phyloP scores from a whole-genome alignment of 148 eudicot species.

The Agrostemma githago region DNA sequence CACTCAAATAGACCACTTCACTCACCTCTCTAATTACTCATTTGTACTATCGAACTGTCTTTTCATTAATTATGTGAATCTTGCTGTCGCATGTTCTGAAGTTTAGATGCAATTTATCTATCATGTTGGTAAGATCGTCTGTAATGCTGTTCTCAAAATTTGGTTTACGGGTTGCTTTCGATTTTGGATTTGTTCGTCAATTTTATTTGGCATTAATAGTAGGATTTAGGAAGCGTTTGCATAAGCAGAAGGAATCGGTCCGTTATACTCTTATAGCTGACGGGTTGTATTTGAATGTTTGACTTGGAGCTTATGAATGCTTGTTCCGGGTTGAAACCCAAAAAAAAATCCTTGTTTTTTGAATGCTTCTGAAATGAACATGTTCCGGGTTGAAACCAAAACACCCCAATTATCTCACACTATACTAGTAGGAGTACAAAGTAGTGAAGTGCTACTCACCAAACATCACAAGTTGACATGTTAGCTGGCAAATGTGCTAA shows the following conservation, averaged over 20 bases:
- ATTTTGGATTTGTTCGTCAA: not conserved
- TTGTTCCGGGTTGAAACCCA: constrained; percentile 1
- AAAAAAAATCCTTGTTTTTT: not conserved
- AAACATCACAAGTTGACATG: not conserved
- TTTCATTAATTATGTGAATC: no score
- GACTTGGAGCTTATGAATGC: constrained; percentile 1
- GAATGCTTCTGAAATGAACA: not conserved
- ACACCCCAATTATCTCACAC: not conserved
- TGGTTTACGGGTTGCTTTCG: not conserved
- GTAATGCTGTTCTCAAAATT: not conserved
- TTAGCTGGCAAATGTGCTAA: constrained; percentile 4
- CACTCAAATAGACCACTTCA: not conserved
- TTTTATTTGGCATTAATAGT: not conserved
- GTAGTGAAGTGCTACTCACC: not conserved
- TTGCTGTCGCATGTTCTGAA: not conserved
- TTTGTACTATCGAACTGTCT: not conserved
- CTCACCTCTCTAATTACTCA: not conserved
- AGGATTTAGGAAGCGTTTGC: not conserved
- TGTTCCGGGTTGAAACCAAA: constrained; percentile 1
- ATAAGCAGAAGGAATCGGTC: not conserved
- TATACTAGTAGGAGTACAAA: not conserved
- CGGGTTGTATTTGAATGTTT: not conserved
- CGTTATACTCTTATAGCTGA: not conserved
- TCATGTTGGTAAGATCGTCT: not conserved
- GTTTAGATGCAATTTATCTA: not conserved